Conservation (phyloP, 108 stramenopile genomes). For the Bacterosira constricta region DNA sequence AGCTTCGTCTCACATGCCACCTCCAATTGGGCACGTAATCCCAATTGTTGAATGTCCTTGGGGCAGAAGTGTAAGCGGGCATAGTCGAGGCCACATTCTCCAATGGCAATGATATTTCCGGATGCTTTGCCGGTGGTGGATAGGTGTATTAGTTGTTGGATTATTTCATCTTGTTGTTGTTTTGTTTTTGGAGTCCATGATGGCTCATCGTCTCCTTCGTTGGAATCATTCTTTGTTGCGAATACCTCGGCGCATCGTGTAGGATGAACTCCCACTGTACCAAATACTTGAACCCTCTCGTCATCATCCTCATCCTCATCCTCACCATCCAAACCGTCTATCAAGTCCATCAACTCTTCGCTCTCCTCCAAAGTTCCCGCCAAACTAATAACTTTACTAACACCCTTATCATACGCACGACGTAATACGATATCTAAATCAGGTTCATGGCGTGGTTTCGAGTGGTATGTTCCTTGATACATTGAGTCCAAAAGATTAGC, state of each 20-base stretch:
- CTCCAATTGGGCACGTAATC: constrained; percentile 83
- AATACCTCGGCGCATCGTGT: constrained; percentile 88
- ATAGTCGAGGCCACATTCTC: constrained; percentile 96
- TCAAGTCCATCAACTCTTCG: constrained; percentile 22
- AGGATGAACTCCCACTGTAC: constrained; percentile 96
- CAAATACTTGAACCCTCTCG: constrained; percentile 51
- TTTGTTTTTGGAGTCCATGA: constrained; percentile 37
- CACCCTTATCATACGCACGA: constrained; percentile 68
- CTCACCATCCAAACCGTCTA: constrained; percentile 24
- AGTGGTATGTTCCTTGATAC: constrained; percentile 85
- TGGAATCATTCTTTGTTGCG: constrained; percentile 8
- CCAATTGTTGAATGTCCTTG: constrained; percentile 80
- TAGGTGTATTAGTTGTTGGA: constrained; percentile 55
- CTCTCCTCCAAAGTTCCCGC: constrained; percentile 85
- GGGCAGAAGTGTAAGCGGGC: constrained; percentile 91
- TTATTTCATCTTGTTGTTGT: constrained; percentile 26
- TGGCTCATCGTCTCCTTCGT: constrained; percentile 1
- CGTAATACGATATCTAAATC: constrained; percentile 87
- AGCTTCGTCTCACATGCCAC: constrained; percentile 59
- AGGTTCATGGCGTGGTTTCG: constrained; percentile 81
- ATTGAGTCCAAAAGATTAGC: constrained; percentile 90
- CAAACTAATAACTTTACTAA: constrained; percentile 71
- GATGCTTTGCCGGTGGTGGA: constrained; percentile 53
- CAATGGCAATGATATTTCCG: constrained; percentile 87
- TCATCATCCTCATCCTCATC: constrained; percentile 47